Percentiles rank a stretch among this genome's conserved stretches.
Evolutionary conservation across 495 filamentous ascomycete species (phyloP).

Genomic region (Neurospora sp.): DNA sequence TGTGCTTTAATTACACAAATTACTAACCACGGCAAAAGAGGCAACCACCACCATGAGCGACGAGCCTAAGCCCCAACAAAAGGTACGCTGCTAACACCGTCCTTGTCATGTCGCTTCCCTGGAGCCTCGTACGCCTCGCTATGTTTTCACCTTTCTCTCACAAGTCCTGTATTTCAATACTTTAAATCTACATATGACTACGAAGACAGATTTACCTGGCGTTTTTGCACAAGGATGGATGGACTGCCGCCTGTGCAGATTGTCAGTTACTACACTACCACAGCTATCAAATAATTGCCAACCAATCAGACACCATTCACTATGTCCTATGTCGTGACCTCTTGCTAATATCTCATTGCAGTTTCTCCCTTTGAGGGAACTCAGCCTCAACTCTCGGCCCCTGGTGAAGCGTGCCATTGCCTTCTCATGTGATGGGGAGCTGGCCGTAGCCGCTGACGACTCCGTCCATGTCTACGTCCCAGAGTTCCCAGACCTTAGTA

Average conservation of each 20-base stretch:
- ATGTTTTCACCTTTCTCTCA: neutral
- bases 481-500: constrained; percentile 24
- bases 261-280: neutral
- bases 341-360: constrained; percentile 6
- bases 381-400: constrained; percentile 31
- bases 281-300: neutral
- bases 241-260: neutral
- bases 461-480: constrained; percentile 37
- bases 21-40: neutral
- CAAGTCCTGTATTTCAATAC: neutral
- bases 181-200: neutral
- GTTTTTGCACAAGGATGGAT: neutral
- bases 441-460: constrained; percentile 38
- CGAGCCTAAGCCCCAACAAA: neutral
- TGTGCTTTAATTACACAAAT: neutral
- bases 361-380: constrained; percentile 31
- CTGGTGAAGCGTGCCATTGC: constrained; percentile 33
- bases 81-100: neutral
- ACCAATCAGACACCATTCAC: neutral
- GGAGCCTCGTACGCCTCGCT: neutral
- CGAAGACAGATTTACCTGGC: neutral
- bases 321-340: neutral
- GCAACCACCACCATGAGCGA: neutral
- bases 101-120: neutral
- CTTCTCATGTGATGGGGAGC: constrained; percentile 40